Base-by-base conservation (phyloP, 305 asterid genomes). In the Plantago rigida region DNA sequence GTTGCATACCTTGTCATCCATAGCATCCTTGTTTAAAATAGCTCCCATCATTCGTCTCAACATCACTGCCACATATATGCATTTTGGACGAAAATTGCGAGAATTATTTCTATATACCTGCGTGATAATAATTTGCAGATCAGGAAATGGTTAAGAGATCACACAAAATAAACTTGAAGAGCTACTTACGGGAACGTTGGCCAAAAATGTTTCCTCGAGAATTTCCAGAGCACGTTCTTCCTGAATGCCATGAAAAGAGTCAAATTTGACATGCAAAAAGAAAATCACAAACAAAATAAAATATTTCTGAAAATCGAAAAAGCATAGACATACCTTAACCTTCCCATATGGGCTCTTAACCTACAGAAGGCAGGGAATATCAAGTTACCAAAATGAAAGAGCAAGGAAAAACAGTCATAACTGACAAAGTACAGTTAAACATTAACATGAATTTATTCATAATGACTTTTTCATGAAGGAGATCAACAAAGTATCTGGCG, bases 41-140 rank as follows among this genome's bases (percentile, higher is more conserved):
- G 96, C 99, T 67, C 88, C 95, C 89, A 92, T 74, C 94, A 92
- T 88, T 53, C 99, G 95, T 69, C 97, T 85, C 82, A 92, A 41
- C 99, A 92, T 92, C 55, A 92, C 93, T 64, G 94, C 97, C 61
- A 85, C 95, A 70, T 88, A 92, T 24, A 83, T 77, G 86, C 99
- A 92, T 78, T 92, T 92, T 68, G 89, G 80, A 41, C 89, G 97
- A 74, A 88, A 88, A 81, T 86, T 83, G 51, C 89, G 97, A 74
- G 86, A 88, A 81, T 86, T 83, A 55, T 77, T 60, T 29, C 79
- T 69, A 65, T 49, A 81, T 64, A 86, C 94, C 95, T 88, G 77
- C 14, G 2, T 22, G 65, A 65, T 64, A 69, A 29, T 51, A 53
- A 36, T 47, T 64, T 13, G 36, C 19, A 69, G 47, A 60, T 56